phyloP scores from a whole-genome alignment of 2,329 filamentous ascomycete species.

The Golovinomyces cichoracearum region DNA sequence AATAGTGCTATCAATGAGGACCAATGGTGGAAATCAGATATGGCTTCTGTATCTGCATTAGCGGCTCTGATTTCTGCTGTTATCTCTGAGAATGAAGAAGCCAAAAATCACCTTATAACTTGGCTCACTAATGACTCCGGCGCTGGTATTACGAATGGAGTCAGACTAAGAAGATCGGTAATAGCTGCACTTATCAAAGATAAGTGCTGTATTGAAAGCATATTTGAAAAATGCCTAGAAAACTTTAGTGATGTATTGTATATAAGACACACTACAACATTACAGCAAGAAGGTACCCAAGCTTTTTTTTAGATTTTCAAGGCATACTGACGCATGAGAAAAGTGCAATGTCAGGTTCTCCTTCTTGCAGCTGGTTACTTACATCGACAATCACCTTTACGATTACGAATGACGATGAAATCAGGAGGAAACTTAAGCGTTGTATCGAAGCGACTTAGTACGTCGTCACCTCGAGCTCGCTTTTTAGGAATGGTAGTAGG shows the following conservation, averaged over 20 bases:
- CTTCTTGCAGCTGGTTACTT: conserved; percentile 56
- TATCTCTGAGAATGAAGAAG: conserved; percentile 21
- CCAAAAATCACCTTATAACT: conserved; percentile 28
- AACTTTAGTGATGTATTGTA: conserved; percentile 70
- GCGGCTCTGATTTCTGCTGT: conserved; percentile 29
- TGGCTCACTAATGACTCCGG: conserved; percentile 42
- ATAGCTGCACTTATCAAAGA: conserved; percentile 29
- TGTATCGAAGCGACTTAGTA: conserved; percentile 61
- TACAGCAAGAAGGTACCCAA: conserved; percentile 60
- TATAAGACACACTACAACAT: conserved; percentile 57
- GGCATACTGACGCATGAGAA: conserved; percentile 2
- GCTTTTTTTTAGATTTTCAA: conserved; percentile 8
- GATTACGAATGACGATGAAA: conserved; percentile 41
- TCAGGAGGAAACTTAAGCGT: conserved; percentile 48
- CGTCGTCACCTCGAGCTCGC: conserved; percentile 47
- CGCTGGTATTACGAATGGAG: conserved; percentile 34
- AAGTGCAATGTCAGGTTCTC: conserved; percentile 55
- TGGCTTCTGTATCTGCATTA: conserved; percentile 25
- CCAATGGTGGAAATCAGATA: conserved; percentile 14
- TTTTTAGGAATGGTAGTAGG: conserved; percentile 77
- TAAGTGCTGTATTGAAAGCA: conserved; percentile 24
- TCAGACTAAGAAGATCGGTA: conserved; percentile 41
- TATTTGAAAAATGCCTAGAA: conserved; percentile 41
- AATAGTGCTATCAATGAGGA: background rate
- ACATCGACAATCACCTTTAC: conserved; percentile 35